Evolutionary conservation across 768 basidiomycete species (phyloP).

Genomic region (Stropharia rugosoannulata): DNA sequence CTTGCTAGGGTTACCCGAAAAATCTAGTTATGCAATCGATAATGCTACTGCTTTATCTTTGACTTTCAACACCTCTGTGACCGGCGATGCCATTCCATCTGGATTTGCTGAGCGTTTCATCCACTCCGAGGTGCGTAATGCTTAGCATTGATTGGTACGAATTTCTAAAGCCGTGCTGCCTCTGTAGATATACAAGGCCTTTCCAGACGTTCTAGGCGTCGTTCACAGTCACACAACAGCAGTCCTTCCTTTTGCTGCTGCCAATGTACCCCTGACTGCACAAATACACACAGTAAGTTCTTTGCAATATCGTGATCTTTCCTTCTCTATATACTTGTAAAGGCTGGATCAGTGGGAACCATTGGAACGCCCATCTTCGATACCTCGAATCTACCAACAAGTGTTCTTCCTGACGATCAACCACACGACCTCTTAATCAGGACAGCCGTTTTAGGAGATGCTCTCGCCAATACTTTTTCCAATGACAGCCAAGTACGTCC

Average conservation of each 20-base stretch:
- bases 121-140: constrained; percentile 14
- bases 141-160: not conserved
- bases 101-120: constrained; percentile 20
- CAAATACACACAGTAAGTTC: constrained; percentile 19
- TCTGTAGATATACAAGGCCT: constrained; percentile 17
- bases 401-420: constrained; percentile 13
- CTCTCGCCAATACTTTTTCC: constrained; percentile 15
- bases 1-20: not conserved
- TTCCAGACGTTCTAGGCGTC: constrained; percentile 16
- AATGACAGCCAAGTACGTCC: constrained; percentile 1
- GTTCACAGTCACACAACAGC: constrained; percentile 20
- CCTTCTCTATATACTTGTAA: not conserved
- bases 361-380: constrained; percentile 20
- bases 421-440: constrained; percentile 19
- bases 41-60: constrained; percentile 18
- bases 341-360: constrained; percentile 19
- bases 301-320: not conserved
- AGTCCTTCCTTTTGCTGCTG: constrained; percentile 18
- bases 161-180: not conserved
- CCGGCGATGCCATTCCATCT: constrained; percentile 14
- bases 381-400: constrained; percentile 12
- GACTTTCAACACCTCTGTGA: constrained; percentile 18
- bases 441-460: constrained; percentile 17
- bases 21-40: constrained; percentile 16
- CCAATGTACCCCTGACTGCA: constrained; percentile 16